A percentile compares a stretch with the other conserved stretches of the same genome.
Conservation (phyloP, 306 rosid species). For the Pueraria montana region DNA sequence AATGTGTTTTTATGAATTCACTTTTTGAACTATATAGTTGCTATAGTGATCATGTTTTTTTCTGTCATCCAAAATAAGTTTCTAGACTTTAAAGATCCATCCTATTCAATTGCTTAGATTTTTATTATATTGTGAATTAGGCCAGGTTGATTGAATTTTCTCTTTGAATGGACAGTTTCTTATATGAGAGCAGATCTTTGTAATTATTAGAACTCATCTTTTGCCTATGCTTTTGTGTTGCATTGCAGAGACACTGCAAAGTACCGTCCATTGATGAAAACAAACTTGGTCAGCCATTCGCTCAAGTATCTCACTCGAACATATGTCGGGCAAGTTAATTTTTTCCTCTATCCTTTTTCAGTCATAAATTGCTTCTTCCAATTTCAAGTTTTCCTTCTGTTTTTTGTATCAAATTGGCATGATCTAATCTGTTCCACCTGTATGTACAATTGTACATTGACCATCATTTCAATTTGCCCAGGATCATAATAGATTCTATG, state of each 20-base stretch:
- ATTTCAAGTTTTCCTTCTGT: slow-evolving; percentile 31
- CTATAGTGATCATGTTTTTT: not conserved
- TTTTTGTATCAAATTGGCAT: not conserved
- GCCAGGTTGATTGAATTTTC: slow-evolving; percentile 9
- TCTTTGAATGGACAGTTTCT: slow-evolving; percentile 1
- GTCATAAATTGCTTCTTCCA: slow-evolving; percentile 18
- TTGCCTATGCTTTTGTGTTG: slow-evolving; percentile 43
- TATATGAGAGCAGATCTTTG: slow-evolving; percentile 16
- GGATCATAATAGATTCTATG: slow-evolving; percentile 4
- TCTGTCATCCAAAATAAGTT: slow-evolving; percentile 2
- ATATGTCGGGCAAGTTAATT: slow-evolving; percentile 83
- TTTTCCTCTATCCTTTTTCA: not conserved
- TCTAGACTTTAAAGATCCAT: slow-evolving; percentile 27
- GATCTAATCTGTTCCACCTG: slow-evolving; percentile 1
- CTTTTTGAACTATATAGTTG: slow-evolving; percentile 30
- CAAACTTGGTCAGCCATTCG: slow-evolving; percentile 82
- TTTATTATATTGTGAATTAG: slow-evolving; percentile 11
- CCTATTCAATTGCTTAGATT: slow-evolving; percentile 31
- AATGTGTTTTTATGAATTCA: not conserved
- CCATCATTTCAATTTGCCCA: slow-evolving; percentile 1
- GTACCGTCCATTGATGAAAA: slow-evolving; percentile 82
- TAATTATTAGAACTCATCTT: slow-evolving; percentile 26
- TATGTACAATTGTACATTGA: not conserved
- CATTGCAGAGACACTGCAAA: slow-evolving; percentile 84
- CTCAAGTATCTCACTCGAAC: slow-evolving; percentile 86